phyloP scores from a whole-genome alignment of 345 rosid genomes.

The Firmiana major region DNA sequence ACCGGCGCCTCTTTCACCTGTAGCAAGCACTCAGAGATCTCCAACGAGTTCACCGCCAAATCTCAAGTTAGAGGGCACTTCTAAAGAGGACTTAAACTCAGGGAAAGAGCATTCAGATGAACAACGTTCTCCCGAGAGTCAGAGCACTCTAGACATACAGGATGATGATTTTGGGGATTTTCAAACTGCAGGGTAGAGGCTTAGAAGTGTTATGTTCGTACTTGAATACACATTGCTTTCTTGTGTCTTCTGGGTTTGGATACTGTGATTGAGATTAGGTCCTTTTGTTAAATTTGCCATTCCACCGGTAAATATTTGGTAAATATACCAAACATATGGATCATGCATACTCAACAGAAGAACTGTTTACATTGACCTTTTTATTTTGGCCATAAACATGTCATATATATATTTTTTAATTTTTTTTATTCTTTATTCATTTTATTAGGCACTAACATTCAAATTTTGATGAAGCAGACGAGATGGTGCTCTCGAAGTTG shows the following conservation, averaged over 20 bases:
- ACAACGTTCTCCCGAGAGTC: slow-evolving; percentile 23
- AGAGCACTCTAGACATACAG: slow-evolving; percentile 39
- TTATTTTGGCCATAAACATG: neutral
- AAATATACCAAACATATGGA: neutral
- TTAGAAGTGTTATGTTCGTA: neutral
- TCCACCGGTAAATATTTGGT: slow-evolving; percentile 3
- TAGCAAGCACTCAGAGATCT: slow-evolving; percentile 31
- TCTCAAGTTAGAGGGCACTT: slow-evolving; percentile 28
- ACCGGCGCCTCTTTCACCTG: slow-evolving; percentile 61
- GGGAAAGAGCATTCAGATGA: slow-evolving; percentile 32
- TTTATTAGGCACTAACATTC: too few relatives aligned
- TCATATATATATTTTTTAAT: too few relatives aligned
- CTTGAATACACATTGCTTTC: neutral
- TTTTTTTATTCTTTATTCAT: too few relatives aligned
- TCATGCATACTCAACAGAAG: neutral
- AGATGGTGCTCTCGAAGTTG: too few relatives aligned
- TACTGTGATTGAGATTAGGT: neutral
- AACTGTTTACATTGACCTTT: neutral
- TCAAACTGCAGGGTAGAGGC: slow-evolving; percentile 70
- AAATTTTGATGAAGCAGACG: too few relatives aligned
- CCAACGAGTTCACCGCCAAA: slow-evolving; percentile 34
- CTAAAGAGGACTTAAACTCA: slow-evolving; percentile 20
- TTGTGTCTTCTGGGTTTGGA: neutral
- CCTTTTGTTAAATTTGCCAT: neutral
- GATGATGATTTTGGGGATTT: slow-evolving; percentile 99